Evolutionary conservation across 73 alveolate genomes (phyloP).

Genomic region (Paramecium pentaurelia): DNA sequence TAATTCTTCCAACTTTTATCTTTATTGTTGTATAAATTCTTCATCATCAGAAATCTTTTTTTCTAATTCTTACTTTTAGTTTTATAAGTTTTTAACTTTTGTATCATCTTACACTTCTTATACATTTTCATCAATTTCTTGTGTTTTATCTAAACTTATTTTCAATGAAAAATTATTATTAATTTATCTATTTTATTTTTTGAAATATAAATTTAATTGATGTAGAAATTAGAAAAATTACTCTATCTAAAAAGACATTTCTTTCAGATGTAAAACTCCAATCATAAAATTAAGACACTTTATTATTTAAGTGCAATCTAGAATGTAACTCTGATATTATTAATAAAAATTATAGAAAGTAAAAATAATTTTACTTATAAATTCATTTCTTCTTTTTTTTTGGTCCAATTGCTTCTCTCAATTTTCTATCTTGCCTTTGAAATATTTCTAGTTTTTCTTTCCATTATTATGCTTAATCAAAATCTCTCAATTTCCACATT

Average conservation of each 20-base stretch:
- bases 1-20: not conserved
- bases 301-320: no score
- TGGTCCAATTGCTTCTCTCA: constrained; percentile 27
- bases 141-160: no score
- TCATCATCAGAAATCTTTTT: not conserved
- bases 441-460: constrained; percentile 45
- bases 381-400: not conserved
- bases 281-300: no score
- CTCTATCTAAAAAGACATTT: no score
- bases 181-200: no score
- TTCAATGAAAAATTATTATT: no score
- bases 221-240: no score
- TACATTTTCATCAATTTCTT: no score
- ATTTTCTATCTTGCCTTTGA: constrained; percentile 50
- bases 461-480: constrained; percentile 45
- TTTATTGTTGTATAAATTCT: not conserved
- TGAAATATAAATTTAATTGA: no score
- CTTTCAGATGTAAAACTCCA: no score
- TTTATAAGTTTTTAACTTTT: not conserved
- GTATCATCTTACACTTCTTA: not conserved
- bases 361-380: not conserved
- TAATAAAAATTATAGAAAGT: not conserved
- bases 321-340: no score
- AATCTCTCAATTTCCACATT: constrained; percentile 42
- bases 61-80: not conserved